A percentile compares a stretch with the other conserved stretches of the same genome.
phyloP scores from a whole-genome alignment of 352 stramenopile species.

The Phytopythium sindhum region DNA sequence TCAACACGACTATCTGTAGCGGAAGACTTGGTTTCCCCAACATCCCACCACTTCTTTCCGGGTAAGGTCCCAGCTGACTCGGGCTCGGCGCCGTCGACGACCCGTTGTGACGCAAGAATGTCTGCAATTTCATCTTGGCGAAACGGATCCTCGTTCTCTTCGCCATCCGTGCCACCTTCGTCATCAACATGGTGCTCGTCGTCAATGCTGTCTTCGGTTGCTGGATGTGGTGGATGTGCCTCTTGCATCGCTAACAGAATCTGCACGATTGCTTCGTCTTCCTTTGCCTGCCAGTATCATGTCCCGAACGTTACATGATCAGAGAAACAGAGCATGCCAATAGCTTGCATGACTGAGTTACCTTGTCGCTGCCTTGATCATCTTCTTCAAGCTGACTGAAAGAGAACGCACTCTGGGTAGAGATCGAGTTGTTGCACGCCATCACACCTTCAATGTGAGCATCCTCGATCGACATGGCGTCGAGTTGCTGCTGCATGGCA shows the following conservation, averaged over 20 bases:
- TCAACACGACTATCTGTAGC: constrained; percentile 31
- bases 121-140: constrained; percentile 50
- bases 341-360: constrained; percentile 12
- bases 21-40: constrained; percentile 29
- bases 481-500: constrained; percentile 27
- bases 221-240: constrained; percentile 11
- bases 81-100: constrained; percentile 18
- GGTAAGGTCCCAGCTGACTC: constrained; percentile 10
- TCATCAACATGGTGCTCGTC: constrained; percentile 15
- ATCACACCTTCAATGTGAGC: constrained; percentile 19
- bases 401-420: constrained; percentile 39
- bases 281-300: constrained; percentile 8
- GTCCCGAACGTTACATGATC: background rate
- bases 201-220: constrained; percentile 14
- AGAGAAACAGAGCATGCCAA: background rate
- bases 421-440: constrained; percentile 42
- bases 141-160: constrained; percentile 18
- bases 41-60: constrained; percentile 47
- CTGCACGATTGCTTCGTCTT: constrained; percentile 49
- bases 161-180: constrained; percentile 19
- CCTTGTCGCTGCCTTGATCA: constrained; percentile 14
- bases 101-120: constrained; percentile 61
- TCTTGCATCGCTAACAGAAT: constrained; percentile 51
- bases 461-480: constrained; percentile 8
- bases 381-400: constrained; percentile 43